Conservation (phyloP, 139 green algal species). For the Monoraphidium neglectum region DNA sequence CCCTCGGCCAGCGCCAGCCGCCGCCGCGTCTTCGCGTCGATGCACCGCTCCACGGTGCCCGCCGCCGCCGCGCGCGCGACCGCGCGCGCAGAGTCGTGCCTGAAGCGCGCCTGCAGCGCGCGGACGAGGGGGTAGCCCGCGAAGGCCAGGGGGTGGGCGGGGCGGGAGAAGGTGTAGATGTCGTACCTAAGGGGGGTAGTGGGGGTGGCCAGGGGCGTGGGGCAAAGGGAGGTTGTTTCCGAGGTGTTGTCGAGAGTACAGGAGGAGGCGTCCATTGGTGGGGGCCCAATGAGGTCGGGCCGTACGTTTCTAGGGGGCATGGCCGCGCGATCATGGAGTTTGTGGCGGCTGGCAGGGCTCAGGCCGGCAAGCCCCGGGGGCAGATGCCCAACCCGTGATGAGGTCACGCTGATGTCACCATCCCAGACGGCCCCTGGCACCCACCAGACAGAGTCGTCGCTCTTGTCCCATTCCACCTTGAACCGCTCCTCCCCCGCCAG, state of each 20-base stretch:
- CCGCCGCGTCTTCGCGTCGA: slow-evolving; percentile 9
- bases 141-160: slow-evolving; percentile 48
- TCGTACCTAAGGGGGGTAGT: slow-evolving; percentile 45
- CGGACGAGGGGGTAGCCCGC: slow-evolving; percentile 59
- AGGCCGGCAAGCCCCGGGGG: too few species aligned
- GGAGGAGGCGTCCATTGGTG: too few species aligned
- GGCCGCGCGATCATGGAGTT: too few species aligned
- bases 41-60: slow-evolving; percentile 4
- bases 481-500: slow-evolving; percentile 74
- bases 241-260: too few species aligned
- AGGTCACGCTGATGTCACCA: too few species aligned
- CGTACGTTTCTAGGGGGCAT: too few species aligned
- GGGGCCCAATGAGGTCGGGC: too few species aligned
- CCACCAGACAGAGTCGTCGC: slow-evolving; percentile 65
- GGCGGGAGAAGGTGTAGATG: slow-evolving; percentile 51
- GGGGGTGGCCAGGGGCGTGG: too few species aligned
- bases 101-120: slow-evolving; percentile 52
- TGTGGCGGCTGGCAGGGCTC: too few species aligned
- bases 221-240: too few species aligned
- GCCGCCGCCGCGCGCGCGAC: slow-evolving; percentile 27
- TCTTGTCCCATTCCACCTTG: slow-evolving; percentile 53
- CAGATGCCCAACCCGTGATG: too few species aligned
- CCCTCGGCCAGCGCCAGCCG: slow-evolving; percentile 5
- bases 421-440: slow-evolving; percentile 9
- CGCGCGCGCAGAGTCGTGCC: slow-evolving; percentile 25